A percentile compares a stretch with the other conserved stretches of the same genome.
These are phyloP conservation scores for Phytophthora megakarya DNA, from an alignment of 352 stramenopile genomes.

Conservation along the genomic window DNA sequence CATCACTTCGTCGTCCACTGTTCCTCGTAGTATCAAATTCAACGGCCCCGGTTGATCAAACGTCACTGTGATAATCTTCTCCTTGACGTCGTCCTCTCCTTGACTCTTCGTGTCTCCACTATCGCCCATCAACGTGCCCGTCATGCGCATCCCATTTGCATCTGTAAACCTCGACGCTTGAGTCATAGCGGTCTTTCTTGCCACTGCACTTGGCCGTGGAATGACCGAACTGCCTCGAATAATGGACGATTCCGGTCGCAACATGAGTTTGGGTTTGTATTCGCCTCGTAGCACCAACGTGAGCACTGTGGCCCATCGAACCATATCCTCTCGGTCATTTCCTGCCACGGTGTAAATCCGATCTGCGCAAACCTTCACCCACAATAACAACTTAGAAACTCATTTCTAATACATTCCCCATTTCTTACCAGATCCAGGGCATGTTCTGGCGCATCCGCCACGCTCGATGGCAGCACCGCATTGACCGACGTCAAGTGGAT, in stretches of 20 bases:
- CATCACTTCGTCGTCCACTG: constrained; percentile 90
- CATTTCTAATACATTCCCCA: neutral
- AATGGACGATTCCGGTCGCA: constrained; percentile 83
- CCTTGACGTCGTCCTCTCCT: constrained; percentile 77
- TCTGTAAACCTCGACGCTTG: constrained; percentile 78
- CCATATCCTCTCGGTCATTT: constrained; percentile 88
- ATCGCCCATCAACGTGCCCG: constrained; percentile 48
- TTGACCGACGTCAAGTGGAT: constrained; percentile 90
- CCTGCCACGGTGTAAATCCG: constrained; percentile 89
- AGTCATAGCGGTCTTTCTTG: constrained; percentile 71
- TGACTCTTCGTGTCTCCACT: constrained; percentile 52
- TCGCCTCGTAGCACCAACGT: constrained; percentile 79
- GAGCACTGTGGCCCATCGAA: constrained; percentile 87
- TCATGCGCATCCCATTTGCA: constrained; percentile 82
- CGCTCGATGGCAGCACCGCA: constrained; percentile 85
- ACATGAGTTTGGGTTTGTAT: constrained; percentile 91
- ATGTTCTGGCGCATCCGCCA: constrained; percentile 85
- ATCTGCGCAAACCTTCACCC: constrained; percentile 78
- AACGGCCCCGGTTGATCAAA: constrained; percentile 80
- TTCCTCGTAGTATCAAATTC: constrained; percentile 77
- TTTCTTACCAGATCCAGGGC: constrained; percentile 73
- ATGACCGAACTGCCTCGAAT: constrained; percentile 88
- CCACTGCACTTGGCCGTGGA: constrained; percentile 65
- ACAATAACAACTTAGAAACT: constrained; percentile 7
- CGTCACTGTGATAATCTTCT: constrained; percentile 89